phyloP scores from a whole-genome alignment of 345 rosid species.

The Melaleuca alternifolia region DNA sequence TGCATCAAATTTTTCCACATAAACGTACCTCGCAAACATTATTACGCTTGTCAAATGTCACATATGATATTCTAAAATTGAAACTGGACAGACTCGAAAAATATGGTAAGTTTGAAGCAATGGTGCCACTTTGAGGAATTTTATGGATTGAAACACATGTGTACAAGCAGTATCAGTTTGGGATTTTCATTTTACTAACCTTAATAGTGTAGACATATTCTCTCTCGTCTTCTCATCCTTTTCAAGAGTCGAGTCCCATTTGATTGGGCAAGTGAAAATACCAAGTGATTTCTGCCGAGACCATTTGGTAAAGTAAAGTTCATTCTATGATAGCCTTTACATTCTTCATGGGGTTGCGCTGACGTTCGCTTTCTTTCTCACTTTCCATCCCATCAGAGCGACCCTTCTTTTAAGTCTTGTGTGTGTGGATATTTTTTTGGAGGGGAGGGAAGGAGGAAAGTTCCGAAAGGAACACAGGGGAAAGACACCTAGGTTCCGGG shows the following conservation, averaged over 20 bases:
- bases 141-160: not conserved
- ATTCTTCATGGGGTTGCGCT: not conserved
- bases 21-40: not conserved
- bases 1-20: too few relatives aligned
- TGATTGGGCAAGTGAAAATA: not conserved
- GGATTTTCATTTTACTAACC: not conserved
- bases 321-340: not conserved
- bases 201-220: not conserved
- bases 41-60: not conserved
- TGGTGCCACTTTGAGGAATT: not conserved
- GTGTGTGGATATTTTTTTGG: not conserved
- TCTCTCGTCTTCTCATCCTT: not conserved
- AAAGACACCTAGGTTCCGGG: not conserved
- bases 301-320: not conserved
- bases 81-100: accelerated
- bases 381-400: not conserved
- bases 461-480: not conserved
- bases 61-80: not conserved
- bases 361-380: not conserved
- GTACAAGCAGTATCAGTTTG: not conserved
- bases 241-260: not conserved
- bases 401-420: not conserved
- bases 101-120: accelerated
- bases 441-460: not conserved
- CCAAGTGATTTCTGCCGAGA: not conserved